These are phyloP conservation scores for Ogataea siamensis DNA, from an alignment of 805 yeast genomes.

Conservation along the genomic window DNA sequence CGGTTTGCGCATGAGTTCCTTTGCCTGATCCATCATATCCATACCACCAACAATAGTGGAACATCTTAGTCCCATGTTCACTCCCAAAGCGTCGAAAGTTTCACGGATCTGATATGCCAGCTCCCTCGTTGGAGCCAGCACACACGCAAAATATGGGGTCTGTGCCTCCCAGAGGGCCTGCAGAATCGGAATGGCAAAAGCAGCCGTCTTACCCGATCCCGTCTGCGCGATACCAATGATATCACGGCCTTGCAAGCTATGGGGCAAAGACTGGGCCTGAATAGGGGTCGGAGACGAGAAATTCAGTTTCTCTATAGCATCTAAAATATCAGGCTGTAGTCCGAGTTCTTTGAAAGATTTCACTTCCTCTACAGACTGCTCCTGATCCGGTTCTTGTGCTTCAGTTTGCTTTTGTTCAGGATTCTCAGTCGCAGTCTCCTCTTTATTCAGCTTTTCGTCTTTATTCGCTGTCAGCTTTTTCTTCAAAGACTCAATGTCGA, in stretches of 20 bases:
- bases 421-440: slow-evolving; percentile 18
- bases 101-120: slow-evolving; percentile 86
- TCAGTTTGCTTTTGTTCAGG: slow-evolving; percentile 11
- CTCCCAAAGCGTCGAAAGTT: slow-evolving; percentile 91
- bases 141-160: slow-evolving; percentile 83
- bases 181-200: slow-evolving; percentile 92
- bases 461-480: slow-evolving; percentile 22
- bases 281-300: slow-evolving; percentile 88
- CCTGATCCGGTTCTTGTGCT: slow-evolving; percentile 15
- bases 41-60: slow-evolving; percentile 95
- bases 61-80: slow-evolving; percentile 87
- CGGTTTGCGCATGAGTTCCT: slow-evolving; percentile 90
- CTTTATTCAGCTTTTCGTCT: slow-evolving; percentile 10
- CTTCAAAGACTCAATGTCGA: slow-evolving; percentile 32
- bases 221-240: slow-evolving; percentile 96
- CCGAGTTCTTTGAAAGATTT: slow-evolving; percentile 52
- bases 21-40: slow-evolving; percentile 97
- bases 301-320: slow-evolving; percentile 73
- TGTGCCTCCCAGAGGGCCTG: slow-evolving; percentile 90
- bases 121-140: slow-evolving; percentile 84
- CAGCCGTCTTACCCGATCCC: slow-evolving; percentile 98
- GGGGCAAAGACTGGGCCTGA: slow-evolving; percentile 88
- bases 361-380: slow-evolving; percentile 14
- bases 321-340: slow-evolving; percentile 73
- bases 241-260: slow-evolving; percentile 86